Evolutionary conservation across 768 basidiomycete genomes (phyloP).

Genomic region (Calocera viscosa): DNA sequence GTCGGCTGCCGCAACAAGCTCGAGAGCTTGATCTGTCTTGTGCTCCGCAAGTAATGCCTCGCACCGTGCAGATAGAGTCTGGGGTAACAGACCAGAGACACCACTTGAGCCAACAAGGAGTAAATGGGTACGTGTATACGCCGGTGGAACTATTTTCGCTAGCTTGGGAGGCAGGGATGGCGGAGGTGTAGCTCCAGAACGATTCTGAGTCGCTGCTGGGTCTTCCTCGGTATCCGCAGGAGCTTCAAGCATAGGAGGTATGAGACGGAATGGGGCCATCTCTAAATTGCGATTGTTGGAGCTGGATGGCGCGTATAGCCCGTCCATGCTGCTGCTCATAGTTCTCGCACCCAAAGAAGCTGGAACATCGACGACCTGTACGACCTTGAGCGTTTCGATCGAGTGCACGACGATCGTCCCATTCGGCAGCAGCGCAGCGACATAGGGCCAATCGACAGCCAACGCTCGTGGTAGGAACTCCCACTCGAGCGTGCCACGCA

Average conservation of each 20-base stretch:
- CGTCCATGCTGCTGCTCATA: constrained; percentile 7
- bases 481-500: constrained; percentile 83
- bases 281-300: neutral
- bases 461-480: constrained; percentile 53
- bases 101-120: constrained; percentile 19
- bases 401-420: constrained; percentile 70
- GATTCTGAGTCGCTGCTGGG: neutral
- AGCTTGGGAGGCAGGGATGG: constrained; percentile 19
- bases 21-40: constrained; percentile 21
- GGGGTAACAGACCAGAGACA: constrained; percentile 21
- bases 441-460: constrained; percentile 74
- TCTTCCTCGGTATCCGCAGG: neutral
- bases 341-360: constrained; percentile 14
- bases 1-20: constrained; percentile 23
- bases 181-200: constrained; percentile 26
- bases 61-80: constrained; percentile 17
- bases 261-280: neutral
- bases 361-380: constrained; percentile 53
- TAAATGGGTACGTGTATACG: constrained; percentile 17
- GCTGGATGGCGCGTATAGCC: neutral
- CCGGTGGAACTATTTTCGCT: constrained; percentile 18
- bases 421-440: constrained; percentile 66
- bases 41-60: constrained; percentile 19
- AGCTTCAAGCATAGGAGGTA: neutral
- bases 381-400: constrained; percentile 56